These are phyloP conservation scores for Arabis hirsuta DNA, from an alignment of 345 rosid genomes.

Conservation along the genomic window DNA sequence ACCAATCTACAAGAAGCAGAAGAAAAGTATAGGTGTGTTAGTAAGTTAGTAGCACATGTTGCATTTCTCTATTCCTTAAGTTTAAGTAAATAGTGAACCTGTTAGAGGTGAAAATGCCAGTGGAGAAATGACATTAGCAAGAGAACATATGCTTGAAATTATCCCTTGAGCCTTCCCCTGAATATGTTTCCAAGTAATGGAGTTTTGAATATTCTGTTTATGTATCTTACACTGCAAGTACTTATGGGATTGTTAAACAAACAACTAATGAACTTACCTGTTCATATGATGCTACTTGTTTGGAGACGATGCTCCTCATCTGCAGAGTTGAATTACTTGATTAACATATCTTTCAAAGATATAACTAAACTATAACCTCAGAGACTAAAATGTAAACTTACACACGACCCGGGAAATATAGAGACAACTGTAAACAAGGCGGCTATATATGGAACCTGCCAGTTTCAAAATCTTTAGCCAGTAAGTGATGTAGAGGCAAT, in stretches of 20 bases:
- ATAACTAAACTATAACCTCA: not conserved
- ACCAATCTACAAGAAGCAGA: slow-evolving; percentile 59
- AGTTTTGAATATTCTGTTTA: not conserved
- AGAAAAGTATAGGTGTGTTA: not conserved
- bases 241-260: slow-evolving; percentile 1
- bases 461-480: slow-evolving; percentile 36
- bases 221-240: slow-evolving; percentile 3
- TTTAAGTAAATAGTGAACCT: slow-evolving; percentile 47
- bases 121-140: slow-evolving; percentile 77
- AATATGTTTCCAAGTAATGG: not conserved
- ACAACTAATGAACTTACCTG: slow-evolving; percentile 55
- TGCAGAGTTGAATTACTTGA: slow-evolving; percentile 33
- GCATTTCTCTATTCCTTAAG: not conserved
- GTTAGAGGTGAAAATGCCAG: slow-evolving; percentile 80
- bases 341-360: not conserved
- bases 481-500: not conserved
- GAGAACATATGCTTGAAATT: slow-evolving; percentile 78
- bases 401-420: slow-evolving; percentile 76
- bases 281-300: slow-evolving; percentile 77
- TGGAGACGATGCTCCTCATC: slow-evolving; percentile 90
- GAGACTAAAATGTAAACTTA: slow-evolving; percentile 49
- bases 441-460: slow-evolving; percentile 82
- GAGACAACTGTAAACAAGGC: slow-evolving; percentile 63
- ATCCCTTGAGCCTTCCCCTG: slow-evolving; percentile 97
- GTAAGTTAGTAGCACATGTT: slow-evolving; percentile 6